phyloP scores from a whole-genome alignment of 1,284 basidiomycete species.

The Cystobasidiaceae sp. region DNA sequence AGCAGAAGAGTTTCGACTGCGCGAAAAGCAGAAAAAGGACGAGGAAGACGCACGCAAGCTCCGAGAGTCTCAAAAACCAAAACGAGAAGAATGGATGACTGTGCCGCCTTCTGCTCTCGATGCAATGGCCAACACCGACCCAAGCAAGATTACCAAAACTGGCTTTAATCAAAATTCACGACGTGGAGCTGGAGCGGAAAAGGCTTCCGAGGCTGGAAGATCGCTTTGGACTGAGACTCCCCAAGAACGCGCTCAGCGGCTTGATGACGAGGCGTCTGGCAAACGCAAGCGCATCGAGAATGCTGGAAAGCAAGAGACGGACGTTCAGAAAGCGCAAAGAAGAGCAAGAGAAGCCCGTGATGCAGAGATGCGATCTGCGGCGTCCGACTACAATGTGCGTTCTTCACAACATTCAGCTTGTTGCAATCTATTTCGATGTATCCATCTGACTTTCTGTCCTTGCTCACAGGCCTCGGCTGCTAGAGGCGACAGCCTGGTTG shows the following conservation, averaged over 20 bases:
- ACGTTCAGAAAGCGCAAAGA: not conserved
- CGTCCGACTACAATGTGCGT: slow-evolving; percentile 74
- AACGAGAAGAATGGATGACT: slow-evolving; percentile 93
- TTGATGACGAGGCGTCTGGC: slow-evolving; percentile 79
- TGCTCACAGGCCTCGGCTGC: slow-evolving; percentile 42
- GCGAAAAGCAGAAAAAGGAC: slow-evolving; percentile 54
- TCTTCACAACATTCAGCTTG: not conserved
- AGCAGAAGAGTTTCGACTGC: slow-evolving; percentile 57
- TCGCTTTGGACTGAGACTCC: slow-evolving; percentile 92
- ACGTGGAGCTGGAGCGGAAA: slow-evolving; percentile 44
- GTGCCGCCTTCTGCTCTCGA: slow-evolving; percentile 75
- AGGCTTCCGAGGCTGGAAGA: slow-evolving; percentile 49
- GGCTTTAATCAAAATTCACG: slow-evolving; percentile 66
- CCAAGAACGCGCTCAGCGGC: slow-evolving; percentile 70
- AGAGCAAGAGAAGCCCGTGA: slow-evolving; percentile 39
- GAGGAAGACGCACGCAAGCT: slow-evolving; percentile 55
- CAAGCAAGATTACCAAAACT: slow-evolving; percentile 63
- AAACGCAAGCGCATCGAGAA: slow-evolving; percentile 55
- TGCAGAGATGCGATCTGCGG: slow-evolving; percentile 17
- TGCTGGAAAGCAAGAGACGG: slow-evolving; percentile 28
- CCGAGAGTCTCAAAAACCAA: slow-evolving; percentile 59
- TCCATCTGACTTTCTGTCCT: not conserved
- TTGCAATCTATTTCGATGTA: not conserved
- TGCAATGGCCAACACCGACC: slow-evolving; percentile 61
- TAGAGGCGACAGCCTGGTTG: slow-evolving; percentile 64